Evolutionary conservation across 1,139 yeast genomes (phyloP), one percentile per base, ranked within the genome.

Genomic region (Yarrowia galli): DNA sequence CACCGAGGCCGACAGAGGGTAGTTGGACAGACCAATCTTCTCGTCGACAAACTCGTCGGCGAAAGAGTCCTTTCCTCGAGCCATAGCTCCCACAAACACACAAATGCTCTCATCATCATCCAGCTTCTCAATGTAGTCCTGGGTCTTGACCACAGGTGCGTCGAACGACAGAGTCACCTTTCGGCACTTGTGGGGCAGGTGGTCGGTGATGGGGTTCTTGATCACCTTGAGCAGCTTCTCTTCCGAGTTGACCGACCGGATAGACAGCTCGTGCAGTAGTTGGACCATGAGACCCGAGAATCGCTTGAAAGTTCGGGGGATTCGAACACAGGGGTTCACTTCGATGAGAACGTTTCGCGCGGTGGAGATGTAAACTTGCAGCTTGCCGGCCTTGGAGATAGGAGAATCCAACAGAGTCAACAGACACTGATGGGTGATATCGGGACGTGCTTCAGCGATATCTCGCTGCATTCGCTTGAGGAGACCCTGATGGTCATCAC

Each of bases 21-120:
- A 95, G 75, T 93, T 92, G 42, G 98, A 92, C 70, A 95, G 89
- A 74, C 98, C 98, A 71, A 95, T 90, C 77, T 95, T 95, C 79
- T 95, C 99, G 78, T 95, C 99, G 60, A 93, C 97, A 76, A 79
- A 93, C 79, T 93, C 98, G 78, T 95, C 99, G 45, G 99, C 99
- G 79, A 95, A 95, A 73, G 87, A 92, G 79, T 95, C 99, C 77
- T 90, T 90, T 76, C 99, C 99, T 79, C 98, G 88, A 35, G 99
- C 99, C 98, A 95, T 95, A 67, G 99, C 97, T 76, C 99, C 99
- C 64, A 95, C 98, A 79, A 95, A 95, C 36, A 95, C 98, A 83
- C 99, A 95, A 74, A 95, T 89, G 77, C 97, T 91, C 80, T 95
- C 97, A 76, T 92, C 96, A 3, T 87, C 88, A 73, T 87, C 97